These are phyloP conservation scores for Sanghuangporus weigelae DNA, from an alignment of 1,284 basidiomycete genomes.

Conservation along the genomic window DNA sequence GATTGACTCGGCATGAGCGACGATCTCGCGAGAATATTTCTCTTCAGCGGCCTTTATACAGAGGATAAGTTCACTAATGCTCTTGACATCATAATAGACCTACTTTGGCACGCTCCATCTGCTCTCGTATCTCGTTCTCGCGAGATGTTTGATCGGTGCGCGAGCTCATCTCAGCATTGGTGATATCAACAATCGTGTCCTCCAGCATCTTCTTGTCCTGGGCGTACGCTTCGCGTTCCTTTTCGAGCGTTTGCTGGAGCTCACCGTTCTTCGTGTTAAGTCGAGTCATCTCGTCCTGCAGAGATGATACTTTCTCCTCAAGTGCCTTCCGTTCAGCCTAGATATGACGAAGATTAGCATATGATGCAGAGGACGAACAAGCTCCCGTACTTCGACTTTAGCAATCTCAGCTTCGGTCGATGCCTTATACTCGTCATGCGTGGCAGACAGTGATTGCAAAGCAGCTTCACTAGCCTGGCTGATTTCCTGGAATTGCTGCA, in stretches of 20 bases:
- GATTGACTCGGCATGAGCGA: slow-evolving; percentile 80
- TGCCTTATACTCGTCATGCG: slow-evolving; percentile 75
- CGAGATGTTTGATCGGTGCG: slow-evolving; percentile 58
- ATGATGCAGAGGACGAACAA: neutral
- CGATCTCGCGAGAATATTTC: slow-evolving; percentile 74
- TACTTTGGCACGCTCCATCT: slow-evolving; percentile 71
- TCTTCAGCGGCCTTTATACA: slow-evolving; percentile 65
- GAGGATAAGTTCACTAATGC: neutral
- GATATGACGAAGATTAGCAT: slow-evolving; percentile 10
- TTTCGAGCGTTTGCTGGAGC: slow-evolving; percentile 58
- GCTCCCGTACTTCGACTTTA: slow-evolving; percentile 53
- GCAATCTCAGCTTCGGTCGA: slow-evolving; percentile 62
- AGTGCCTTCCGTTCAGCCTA: slow-evolving; percentile 67
- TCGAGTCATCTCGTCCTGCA: slow-evolving; percentile 53
- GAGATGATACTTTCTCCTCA: slow-evolving; percentile 52
- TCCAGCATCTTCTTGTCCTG: slow-evolving; percentile 78
- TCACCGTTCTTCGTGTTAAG: slow-evolving; percentile 49
- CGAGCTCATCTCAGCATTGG: slow-evolving; percentile 58
- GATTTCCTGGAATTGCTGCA: slow-evolving; percentile 81
- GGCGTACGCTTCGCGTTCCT: slow-evolving; percentile 61
- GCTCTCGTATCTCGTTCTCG: slow-evolving; percentile 57
- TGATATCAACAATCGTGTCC: slow-evolving; percentile 71
- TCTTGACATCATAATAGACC: slow-evolving; percentile 7
- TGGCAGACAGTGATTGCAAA: slow-evolving; percentile 60
- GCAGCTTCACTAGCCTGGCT: slow-evolving; percentile 78